phyloP scores from a whole-genome alignment of 176 grass and related monocot species.

The Oryza australiensis region DNA sequence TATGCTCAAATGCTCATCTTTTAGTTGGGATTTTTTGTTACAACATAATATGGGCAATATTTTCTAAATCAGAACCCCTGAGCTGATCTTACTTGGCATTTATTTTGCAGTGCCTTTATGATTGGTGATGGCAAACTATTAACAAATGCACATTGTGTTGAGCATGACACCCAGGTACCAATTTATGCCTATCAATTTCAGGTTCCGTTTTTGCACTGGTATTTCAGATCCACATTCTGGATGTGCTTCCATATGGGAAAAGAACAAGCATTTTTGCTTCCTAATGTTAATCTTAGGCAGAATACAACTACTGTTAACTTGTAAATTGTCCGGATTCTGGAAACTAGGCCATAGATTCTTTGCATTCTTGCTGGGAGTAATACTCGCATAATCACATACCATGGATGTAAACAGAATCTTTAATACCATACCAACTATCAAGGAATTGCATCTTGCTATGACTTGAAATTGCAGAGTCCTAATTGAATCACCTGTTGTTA shows the following conservation, averaged over 20 bases:
- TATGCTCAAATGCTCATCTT: background rate
- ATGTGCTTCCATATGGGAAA: background rate
- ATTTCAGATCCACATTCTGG: background rate
- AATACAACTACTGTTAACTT: background rate
- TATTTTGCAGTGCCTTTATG: constrained; percentile 87
- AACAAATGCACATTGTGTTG: constrained; percentile 97
- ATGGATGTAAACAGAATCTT: background rate
- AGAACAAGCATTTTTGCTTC: background rate
- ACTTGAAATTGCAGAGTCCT: background rate
- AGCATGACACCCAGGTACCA: constrained; percentile 84
- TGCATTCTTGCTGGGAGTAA: background rate
- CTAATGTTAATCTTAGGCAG: constrained; percentile 5
- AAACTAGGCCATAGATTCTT: background rate
- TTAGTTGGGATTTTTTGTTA: background rate
- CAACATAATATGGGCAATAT: background rate
- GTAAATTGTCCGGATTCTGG: background rate
- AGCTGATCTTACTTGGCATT: constrained; percentile 17
- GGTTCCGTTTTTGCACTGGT: constrained; percentile 8
- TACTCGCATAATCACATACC: constrained; percentile 20
- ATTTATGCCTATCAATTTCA: constrained; percentile 4
- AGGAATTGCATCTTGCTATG: constrained; percentile 6
- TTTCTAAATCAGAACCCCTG: constrained; percentile 7
- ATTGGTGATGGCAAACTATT: constrained; percentile 92
- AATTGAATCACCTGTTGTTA: background rate
- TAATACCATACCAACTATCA: background rate